phyloP scores from a whole-genome alignment of 2,329 filamentous ascomycete species.

The Paracamarosporium sp. region DNA sequence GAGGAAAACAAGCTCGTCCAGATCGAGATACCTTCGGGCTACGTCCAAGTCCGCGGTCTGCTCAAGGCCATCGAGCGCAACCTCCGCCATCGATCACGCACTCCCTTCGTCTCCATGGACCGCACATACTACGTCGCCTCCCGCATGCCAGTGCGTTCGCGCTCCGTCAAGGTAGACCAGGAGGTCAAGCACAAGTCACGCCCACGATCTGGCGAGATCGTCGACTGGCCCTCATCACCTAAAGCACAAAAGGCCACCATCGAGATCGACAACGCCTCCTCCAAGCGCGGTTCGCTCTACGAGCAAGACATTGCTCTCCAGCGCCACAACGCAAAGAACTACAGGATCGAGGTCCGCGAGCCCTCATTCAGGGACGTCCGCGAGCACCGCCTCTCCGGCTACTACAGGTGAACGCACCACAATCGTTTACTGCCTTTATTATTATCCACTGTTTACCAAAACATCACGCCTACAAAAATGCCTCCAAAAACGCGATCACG shows the following conservation, averaged over 20 bases:
- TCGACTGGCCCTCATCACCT: conserved; percentile 41
- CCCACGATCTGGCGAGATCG: conserved; percentile 45
- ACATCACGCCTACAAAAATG: conserved; percentile 4
- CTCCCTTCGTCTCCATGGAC: conserved; percentile 53
- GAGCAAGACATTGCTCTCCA: conserved; percentile 46
- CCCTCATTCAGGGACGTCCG: conserved; percentile 44
- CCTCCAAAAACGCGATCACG: neutral
- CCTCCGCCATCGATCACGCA: conserved; percentile 42
- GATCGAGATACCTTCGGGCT: conserved; percentile 53
- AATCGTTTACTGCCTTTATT: conserved; percentile 16
- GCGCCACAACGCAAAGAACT: conserved; percentile 44
- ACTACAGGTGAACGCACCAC: conserved; percentile 44
- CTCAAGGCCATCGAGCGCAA: conserved; percentile 51
- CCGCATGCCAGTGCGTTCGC: conserved; percentile 37
- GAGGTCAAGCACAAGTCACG: conserved; percentile 36
- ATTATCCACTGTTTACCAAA: conserved; percentile 10
- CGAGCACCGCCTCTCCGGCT: conserved; percentile 46
- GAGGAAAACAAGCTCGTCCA: conserved; percentile 52
- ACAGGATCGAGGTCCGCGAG: conserved; percentile 51
- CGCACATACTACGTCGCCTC: conserved; percentile 50
- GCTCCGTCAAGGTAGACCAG: conserved; percentile 43
- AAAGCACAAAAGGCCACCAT: conserved; percentile 24
- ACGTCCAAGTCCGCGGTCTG: conserved; percentile 48
- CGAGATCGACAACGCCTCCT: conserved; percentile 39
- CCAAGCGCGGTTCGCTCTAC: conserved; percentile 51